A percentile compares a stretch with the other conserved stretches of the same genome.
These are phyloP conservation scores for Pythium coloratum DNA, from an alignment of 352 stramenopile species.

Conservation along the genomic window DNA sequence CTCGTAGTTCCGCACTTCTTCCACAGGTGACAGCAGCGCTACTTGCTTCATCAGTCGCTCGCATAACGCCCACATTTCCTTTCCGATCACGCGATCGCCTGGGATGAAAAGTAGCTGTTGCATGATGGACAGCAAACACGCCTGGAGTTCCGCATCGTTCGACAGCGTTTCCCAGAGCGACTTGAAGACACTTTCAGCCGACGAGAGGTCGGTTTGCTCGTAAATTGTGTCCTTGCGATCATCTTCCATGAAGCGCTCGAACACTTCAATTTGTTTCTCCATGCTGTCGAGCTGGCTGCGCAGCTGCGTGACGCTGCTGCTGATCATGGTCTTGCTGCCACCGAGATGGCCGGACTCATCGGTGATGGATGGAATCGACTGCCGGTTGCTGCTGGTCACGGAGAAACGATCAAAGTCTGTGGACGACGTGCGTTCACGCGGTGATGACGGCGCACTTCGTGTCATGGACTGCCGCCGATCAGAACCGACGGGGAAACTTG, in stretches of 20 bases:
- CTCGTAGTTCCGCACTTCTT: slow-evolving; percentile 79
- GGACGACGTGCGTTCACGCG: slow-evolving; percentile 18
- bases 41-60: slow-evolving; percentile 84
- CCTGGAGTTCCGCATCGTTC: slow-evolving; percentile 61
- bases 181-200: slow-evolving; percentile 65
- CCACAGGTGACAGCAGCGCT: slow-evolving; percentile 66
- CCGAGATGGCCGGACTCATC: slow-evolving; percentile 12
- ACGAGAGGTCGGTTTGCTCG: slow-evolving; percentile 74
- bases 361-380: slow-evolving; percentile 23
- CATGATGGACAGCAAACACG: slow-evolving; percentile 76
- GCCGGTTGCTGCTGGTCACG: slow-evolving; percentile 16
- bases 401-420: slow-evolving; percentile 26
- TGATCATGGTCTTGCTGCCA: slow-evolving; percentile 55
- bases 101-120: slow-evolving; percentile 88
- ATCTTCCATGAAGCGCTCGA: slow-evolving; percentile 87
- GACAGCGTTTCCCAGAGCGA: slow-evolving; percentile 55
- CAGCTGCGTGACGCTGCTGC: slow-evolving; percentile 70
- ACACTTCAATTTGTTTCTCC: slow-evolving; percentile 89
- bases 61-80: slow-evolving; percentile 84
- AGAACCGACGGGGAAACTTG: slow-evolving; percentile 2
- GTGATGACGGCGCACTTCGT: slow-evolving; percentile 23
- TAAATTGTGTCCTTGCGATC: slow-evolving; percentile 88
- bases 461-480: slow-evolving; percentile 9
- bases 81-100: slow-evolving; percentile 75
- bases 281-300: slow-evolving; percentile 85